Evolutionary conservation across 805 yeast genomes (phyloP).

Genomic region (Ogataea polymorpha): DNA sequence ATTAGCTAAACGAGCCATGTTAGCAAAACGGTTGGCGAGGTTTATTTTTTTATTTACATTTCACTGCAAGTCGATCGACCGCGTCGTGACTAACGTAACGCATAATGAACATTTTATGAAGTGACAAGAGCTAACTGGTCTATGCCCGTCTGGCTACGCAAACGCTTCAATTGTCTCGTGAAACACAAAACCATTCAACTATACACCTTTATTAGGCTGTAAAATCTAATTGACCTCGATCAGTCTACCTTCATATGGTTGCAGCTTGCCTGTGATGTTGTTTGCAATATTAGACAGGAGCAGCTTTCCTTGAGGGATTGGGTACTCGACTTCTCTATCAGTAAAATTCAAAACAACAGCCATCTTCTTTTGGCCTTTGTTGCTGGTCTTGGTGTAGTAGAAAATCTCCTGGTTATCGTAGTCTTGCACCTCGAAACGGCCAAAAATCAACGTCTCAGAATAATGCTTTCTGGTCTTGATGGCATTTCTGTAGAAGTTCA

Average conservation of each 20-base stretch:
- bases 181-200: neutral
- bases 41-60: slow-evolving; percentile 3
- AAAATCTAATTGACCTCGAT: neutral
- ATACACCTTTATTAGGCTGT: too few species aligned
- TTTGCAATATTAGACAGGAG: neutral
- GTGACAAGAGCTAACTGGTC: too few species aligned
- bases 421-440: slow-evolving; percentile 43
- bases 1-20: slow-evolving; percentile 24
- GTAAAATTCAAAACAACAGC: slow-evolving; percentile 44
- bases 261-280: neutral
- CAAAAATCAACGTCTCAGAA: slow-evolving; percentile 44
- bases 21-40: slow-evolving; percentile 2
- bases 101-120: too few species aligned
- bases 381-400: slow-evolving; percentile 38
- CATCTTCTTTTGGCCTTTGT: slow-evolving; percentile 27
- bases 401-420: slow-evolving; percentile 40
- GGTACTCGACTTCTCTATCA: slow-evolving; percentile 17
- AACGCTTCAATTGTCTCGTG: too few species aligned
- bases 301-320: neutral
- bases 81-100: neutral
- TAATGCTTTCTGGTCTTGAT: slow-evolving; percentile 41
- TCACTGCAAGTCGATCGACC: neutral
- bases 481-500: slow-evolving; percentile 44
- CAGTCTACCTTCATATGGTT: slow-evolving; percentile 2
- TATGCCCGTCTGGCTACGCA: too few species aligned